Base-by-base conservation (phyloP, 768 basidiomycete genomes). In the Melanogaster broomeanus region DNA sequence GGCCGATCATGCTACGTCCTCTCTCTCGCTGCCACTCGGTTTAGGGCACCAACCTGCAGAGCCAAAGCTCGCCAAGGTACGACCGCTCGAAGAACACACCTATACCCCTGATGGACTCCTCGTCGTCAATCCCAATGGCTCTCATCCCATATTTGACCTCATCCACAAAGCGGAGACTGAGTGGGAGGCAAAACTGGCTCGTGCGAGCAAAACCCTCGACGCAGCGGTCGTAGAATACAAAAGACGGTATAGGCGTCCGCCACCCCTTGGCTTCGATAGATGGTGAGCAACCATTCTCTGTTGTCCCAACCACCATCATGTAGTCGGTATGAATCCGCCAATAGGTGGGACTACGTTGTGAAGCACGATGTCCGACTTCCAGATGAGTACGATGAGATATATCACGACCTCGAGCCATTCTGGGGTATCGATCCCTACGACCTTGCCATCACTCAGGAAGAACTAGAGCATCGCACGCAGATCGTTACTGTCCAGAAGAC, bases 361-460 rank as follows among this genome's bases (percentile, higher is more conserved):
- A 55, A 58, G 44, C 55, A 79, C 52, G 53, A 68, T 24, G 68
- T 78, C 2, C 71, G 68, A 38, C 64, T 78, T 1, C 72, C 70
- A 15, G 78, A 78, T 52, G 77, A 78, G 48, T 78, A 79, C 42
- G 76, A 79, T 59, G 74, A 76, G 52, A 77, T 78, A 43, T 57
- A 65, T 48, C 54, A 61, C 7, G 68, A 76, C 45, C 51, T 77
- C 9, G 65, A 69, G 22, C 69, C 71, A 0, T 74, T 65, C 57
- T 72, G 65, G 64, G 75, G 69, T 0, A 57, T 77, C 42, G 56
- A 64, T 30, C 72, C 73, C 0, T n/a, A 39, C 1, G 60, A 62
- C 2, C 37, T 74, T 15, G 62, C 57, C 0, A 40, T 21, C 12
- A 48, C 55, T 0, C 68, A 61, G 30, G 24, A 44, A n/a, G 57